phyloP scores from a whole-genome alignment of 768 basidiomycete genomes.

The Daedaleopsis sinensis region DNA sequence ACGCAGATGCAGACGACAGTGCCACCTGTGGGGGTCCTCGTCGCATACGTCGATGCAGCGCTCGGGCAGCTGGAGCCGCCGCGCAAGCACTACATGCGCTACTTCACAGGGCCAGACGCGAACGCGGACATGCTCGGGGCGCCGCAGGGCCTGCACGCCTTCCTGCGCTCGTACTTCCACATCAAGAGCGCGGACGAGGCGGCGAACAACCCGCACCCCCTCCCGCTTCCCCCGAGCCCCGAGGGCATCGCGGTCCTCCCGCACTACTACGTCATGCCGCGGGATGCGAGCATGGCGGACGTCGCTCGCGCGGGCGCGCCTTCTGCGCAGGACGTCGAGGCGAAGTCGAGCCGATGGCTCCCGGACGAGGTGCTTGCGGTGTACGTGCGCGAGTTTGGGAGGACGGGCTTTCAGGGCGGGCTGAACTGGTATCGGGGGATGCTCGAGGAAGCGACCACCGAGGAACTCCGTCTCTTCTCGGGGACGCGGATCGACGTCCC shows the following conservation, averaged over 20 bases:
- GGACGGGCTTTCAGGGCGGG: conserved; percentile 67
- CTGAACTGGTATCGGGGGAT: conserved; percentile 56
- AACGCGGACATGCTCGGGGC: conserved; percentile 46
- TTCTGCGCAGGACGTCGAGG: conserved; percentile 30
- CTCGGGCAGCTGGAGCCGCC: conserved; percentile 50
- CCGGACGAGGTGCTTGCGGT: conserved; percentile 49
- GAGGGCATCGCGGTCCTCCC: conserved; percentile 40
- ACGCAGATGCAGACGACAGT: not conserved
- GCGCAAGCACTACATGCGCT: conserved; percentile 58
- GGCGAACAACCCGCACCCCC: conserved; percentile 42
- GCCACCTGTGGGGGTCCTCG: conserved; percentile 5
- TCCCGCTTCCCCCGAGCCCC: conserved; percentile 27
- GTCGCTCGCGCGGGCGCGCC: conserved; percentile 42
- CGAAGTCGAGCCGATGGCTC: conserved; percentile 43
- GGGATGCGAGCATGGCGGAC: conserved; percentile 55
- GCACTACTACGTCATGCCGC: conserved; percentile 64
- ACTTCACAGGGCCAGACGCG: conserved; percentile 51
- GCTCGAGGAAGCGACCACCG: conserved; percentile 38
- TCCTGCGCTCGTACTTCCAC: conserved; percentile 59
- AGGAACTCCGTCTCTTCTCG: conserved; percentile 48
- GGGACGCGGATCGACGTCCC: conserved; percentile 52
- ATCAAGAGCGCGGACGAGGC: conserved; percentile 61
- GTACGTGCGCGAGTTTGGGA: conserved; percentile 50
- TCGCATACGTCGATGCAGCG: conserved; percentile 11
- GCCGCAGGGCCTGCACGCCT: conserved; percentile 47